Evolutionary conservation across 23 red algal genomes (phyloP).

Genomic region (Gracilaria domingensis): DNA sequence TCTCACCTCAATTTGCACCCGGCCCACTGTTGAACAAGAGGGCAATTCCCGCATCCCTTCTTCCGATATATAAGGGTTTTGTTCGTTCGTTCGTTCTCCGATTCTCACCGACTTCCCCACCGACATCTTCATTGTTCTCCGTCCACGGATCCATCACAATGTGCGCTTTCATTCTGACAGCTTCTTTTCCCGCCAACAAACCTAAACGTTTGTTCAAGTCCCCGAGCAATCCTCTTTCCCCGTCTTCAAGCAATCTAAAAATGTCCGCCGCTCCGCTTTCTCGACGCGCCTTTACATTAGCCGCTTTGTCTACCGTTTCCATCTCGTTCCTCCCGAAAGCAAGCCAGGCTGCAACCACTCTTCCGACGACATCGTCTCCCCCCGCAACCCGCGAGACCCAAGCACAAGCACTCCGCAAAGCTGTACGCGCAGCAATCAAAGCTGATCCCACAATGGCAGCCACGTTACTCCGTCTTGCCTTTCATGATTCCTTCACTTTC

Average conservation of each 20-base stretch:
- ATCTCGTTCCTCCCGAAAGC: background rate
- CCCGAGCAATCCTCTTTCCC: background rate
- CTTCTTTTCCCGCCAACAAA: conserved; percentile 7
- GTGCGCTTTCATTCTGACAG: background rate
- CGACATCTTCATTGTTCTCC: background rate
- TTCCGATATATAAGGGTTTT: no score
- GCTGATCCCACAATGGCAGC: conserved; percentile 20
- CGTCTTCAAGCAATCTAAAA: background rate
- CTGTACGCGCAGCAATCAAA: conserved; percentile 25
- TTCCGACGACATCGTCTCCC: background rate
- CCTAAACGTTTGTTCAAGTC: background rate
- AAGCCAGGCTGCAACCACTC: background rate
- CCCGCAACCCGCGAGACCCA: conserved; percentile 16
- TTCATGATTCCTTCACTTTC: conserved; percentile 29
- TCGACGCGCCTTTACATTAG: background rate
- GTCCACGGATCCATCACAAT: conserved; percentile 1
- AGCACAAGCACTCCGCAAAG: conserved; percentile 19
- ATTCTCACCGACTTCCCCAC: conserved; percentile 8
- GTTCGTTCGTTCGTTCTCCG: no score
- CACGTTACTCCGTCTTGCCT: conserved; percentile 24
- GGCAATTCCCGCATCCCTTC: no score
- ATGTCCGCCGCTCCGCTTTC: conserved; percentile 8
- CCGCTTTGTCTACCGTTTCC: conserved; percentile 11
- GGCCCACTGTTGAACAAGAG: no score
- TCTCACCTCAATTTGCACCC: no score